Conservation (phyloP, 805 yeast genomes). For the Cyberlindnera americana region DNA sequence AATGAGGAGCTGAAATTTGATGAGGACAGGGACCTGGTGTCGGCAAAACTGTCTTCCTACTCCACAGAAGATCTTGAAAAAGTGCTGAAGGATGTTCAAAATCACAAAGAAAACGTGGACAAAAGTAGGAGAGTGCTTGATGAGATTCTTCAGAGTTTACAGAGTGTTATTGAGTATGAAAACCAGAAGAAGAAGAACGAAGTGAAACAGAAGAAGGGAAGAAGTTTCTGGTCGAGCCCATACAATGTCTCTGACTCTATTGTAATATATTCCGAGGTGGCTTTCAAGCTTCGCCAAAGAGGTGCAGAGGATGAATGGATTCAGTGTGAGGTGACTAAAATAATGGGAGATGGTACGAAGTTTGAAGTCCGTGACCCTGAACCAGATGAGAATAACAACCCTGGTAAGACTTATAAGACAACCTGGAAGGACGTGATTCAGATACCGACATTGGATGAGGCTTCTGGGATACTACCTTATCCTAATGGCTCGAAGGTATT, state of each 20-base stretch:
- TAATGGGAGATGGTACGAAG: conserved; percentile 65
- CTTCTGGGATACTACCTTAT: conserved; percentile 44
- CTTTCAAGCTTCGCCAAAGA: conserved; percentile 69
- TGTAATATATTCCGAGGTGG: conserved; percentile 75
- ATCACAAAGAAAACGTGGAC: conserved; percentile 56
- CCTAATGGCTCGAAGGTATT: conserved; percentile 79
- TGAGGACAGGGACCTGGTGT: conserved; percentile 28
- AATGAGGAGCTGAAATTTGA: conserved; percentile 55
- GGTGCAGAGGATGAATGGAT: conserved; percentile 91
- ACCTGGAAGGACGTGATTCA: conserved; percentile 74
- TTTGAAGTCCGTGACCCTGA: conserved; percentile 97
- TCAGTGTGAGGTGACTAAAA: conserved; percentile 82
- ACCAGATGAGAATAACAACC: conserved; percentile 89
- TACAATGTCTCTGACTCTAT: conserved; percentile 59
- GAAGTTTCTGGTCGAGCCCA: conserved; percentile 42
- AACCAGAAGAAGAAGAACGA: conserved; percentile 21
- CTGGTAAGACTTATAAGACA: conserved; percentile 83
- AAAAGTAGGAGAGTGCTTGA: conserved; percentile 44
- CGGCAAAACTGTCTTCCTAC: conserved; percentile 30
- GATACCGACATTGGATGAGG: conserved; percentile 55
- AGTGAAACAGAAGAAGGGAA: conserved; percentile 27
- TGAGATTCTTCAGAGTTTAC: conserved; percentile 43
- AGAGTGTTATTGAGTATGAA: conserved; percentile 36
- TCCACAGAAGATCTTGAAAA: conserved; percentile 37
- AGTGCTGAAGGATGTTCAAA: conserved; percentile 39